Conservation (phyloP, 2,329 filamentous ascomycete species). For the Stemphylium lycopersici region DNA sequence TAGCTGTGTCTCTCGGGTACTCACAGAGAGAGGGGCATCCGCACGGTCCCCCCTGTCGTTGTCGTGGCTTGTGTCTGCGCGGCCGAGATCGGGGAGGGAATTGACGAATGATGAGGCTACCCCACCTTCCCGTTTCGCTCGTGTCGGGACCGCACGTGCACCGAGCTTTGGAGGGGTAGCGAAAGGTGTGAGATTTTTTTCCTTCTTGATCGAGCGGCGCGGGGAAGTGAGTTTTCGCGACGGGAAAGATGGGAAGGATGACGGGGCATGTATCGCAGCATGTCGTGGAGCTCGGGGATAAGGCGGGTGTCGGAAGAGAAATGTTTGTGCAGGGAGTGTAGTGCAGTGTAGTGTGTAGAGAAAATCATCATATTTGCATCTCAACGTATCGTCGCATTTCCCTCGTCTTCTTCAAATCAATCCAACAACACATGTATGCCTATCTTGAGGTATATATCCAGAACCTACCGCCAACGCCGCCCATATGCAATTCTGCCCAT, state of each 20-base stretch:
- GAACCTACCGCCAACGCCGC: constrained; percentile 24
- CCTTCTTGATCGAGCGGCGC: background rate
- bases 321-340: background rate
- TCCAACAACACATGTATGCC: background rate
- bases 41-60: background rate
- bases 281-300: too few species aligned
- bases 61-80: background rate
- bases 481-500: constrained; percentile 25
- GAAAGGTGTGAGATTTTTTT: constrained; percentile 5
- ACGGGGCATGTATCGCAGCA: background rate
- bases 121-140: background rate
- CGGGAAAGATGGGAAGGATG: background rate
- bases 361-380: background rate
- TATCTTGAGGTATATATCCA: constrained; percentile 3
- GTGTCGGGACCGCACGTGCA: background rate
- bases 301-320: background rate
- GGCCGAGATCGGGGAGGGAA: background rate
- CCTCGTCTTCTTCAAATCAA: background rate
- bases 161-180: constrained; percentile 16
- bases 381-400: background rate
- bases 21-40: background rate
- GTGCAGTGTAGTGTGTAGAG: background rate
- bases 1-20: background rate
- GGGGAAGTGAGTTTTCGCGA: constrained; percentile 4
- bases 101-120: background rate